A percentile compares a stretch with the other conserved stretches of the same genome.
Conservation (phyloP, 1,284 basidiomycete species). For the Marasmius sp. region DNA sequence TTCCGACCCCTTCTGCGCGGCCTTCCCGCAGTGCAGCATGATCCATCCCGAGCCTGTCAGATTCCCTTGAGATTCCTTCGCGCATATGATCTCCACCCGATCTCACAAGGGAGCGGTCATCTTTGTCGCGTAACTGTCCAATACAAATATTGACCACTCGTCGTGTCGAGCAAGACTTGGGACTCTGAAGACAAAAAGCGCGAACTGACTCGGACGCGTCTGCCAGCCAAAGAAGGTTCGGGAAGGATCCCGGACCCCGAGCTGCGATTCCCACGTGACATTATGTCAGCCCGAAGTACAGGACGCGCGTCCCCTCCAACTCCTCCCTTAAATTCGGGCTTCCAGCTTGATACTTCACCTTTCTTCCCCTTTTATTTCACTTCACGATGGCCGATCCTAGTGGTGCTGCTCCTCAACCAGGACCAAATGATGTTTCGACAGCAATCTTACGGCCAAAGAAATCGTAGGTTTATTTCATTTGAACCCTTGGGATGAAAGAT, state of each 20-base stretch:
- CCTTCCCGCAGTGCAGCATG: too few species aligned
- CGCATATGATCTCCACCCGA: too few species aligned
- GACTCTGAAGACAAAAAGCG: too few species aligned
- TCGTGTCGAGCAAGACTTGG: too few species aligned
- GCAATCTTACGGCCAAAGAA: conserved; percentile 95
- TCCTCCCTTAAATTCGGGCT: conserved; percentile 28
- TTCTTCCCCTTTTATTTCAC: conserved; percentile 17
- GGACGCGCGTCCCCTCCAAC: conserved; percentile 43
- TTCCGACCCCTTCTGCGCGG: too few species aligned
- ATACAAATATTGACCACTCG: too few species aligned
- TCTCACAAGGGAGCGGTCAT: too few species aligned
- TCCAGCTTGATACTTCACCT: conserved; percentile 12
- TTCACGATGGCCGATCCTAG: conserved; percentile 71
- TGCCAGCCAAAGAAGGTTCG: conserved; percentile 4
- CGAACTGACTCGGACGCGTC: neutral
- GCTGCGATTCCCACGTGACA: neutral
- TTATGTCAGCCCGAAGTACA: conserved; percentile 4
- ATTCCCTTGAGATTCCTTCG: too few species aligned
- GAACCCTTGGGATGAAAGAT: conserved; percentile 10
- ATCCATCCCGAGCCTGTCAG: too few species aligned
- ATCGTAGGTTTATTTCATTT: conserved; percentile 67
- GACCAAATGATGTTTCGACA: conserved; percentile 85
- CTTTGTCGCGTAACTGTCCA: too few species aligned
- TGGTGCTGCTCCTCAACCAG: conserved; percentile 73
- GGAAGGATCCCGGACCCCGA: conserved; percentile 5